phyloP scores from a whole-genome alignment of 2,329 filamentous ascomycete species.

The Aspergillus calidoustus region DNA sequence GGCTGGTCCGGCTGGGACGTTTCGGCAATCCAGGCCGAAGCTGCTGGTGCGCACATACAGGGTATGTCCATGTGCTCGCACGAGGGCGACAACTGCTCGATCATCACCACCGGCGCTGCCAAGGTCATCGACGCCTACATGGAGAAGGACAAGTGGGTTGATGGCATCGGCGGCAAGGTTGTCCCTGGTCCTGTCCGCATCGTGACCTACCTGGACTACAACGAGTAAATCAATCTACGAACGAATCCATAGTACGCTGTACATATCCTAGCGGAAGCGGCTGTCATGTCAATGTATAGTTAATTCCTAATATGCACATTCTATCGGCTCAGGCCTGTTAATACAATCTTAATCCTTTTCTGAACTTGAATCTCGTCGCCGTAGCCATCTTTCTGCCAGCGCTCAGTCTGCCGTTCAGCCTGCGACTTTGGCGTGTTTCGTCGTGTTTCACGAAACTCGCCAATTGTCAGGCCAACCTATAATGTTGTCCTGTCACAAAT shows the following conservation, averaged over 20 bases:
- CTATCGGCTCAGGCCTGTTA: conserved; percentile 2
- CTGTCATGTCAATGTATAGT: conserved; percentile 1
- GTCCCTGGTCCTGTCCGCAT: conserved; percentile 4
- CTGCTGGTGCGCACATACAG: conserved; percentile 33
- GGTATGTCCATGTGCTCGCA: conserved; percentile 41
- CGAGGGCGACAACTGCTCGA: conserved; percentile 36
- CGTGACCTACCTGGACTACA: conserved; percentile 13
- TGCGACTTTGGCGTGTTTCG: not conserved
- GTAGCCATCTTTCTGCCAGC: not conserved
- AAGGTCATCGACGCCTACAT: conserved; percentile 36
- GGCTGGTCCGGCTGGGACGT: conserved; percentile 46
- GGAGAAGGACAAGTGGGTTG: conserved; percentile 26
- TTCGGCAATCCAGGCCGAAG: conserved; percentile 43
- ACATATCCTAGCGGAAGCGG: not conserved
- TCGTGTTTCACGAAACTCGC: not conserved
- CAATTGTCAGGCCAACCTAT: not conserved
- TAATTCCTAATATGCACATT: conserved; percentile 5
- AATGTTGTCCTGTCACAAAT: not conserved
- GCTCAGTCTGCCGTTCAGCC: no score
- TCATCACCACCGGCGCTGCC: conserved; percentile 29
- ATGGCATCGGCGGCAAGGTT: conserved; percentile 40
- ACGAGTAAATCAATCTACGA: conserved; percentile 7
- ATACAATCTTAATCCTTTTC: not conserved
- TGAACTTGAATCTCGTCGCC: not conserved
- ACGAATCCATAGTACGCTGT: not conserved